Conservation (phyloP, 225 moss, liverwort and hornwort genomes). For the Polytrichum commune region DNA sequence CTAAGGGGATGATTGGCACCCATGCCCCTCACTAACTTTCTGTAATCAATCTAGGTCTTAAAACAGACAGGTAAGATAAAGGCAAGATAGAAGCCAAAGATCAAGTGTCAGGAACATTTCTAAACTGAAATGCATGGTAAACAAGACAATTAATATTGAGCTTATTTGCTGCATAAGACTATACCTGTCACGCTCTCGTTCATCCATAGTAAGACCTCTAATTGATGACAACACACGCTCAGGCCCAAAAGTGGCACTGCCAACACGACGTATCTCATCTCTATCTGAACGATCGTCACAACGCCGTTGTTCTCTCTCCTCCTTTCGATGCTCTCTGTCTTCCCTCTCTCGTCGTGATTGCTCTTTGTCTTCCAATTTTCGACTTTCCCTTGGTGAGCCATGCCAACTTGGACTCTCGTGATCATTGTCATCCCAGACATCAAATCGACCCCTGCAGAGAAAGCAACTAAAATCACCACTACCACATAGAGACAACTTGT, state of each 20-base stretch:
- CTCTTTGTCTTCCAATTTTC: slow-evolving; percentile 49
- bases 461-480: not conserved
- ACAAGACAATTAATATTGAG: no score
- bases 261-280: slow-evolving; percentile 55
- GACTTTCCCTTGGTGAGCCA: slow-evolving; percentile 44
- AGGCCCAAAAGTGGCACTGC: slow-evolving; percentile 38
- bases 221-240: slow-evolving; percentile 47
- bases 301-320: slow-evolving; percentile 51
- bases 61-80: no score
- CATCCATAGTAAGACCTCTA: slow-evolving; percentile 53
- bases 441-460: slow-evolving; percentile 64
- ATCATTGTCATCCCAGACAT: slow-evolving; percentile 67
- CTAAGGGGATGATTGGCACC: no score
- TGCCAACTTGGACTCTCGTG: slow-evolving; percentile 57
- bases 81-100: no score
- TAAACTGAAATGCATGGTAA: no score
- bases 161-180: not conserved
- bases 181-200: slow-evolving; percentile 61
- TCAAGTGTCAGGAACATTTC: no score
- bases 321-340: slow-evolving; percentile 50
- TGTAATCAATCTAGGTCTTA: no score
- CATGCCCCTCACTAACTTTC: no score
- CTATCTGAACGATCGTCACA: slow-evolving; percentile 54
- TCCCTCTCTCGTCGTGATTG: slow-evolving; percentile 47
- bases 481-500: not conserved